Evolutionary conservation across 805 yeast species (phyloP), one percentile per base, ranked within the genome.

Genomic region (Kurtzmaniella cleridarum): DNA sequence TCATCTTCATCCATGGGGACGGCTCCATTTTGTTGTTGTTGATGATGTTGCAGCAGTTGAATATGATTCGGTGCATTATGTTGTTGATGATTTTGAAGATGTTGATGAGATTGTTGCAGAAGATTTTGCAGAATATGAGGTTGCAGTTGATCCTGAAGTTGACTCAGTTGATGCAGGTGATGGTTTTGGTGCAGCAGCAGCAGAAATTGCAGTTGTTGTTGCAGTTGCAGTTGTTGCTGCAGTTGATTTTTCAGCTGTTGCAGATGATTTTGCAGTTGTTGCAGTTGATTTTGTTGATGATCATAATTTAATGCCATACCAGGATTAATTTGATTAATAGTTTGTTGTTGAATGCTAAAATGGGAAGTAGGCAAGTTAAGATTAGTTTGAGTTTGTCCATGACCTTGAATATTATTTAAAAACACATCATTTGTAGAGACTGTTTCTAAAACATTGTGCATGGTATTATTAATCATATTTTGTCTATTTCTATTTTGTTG

Each of bases 341-440:
- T 45, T 30, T 49, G 55, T 34, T 51, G 60, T 38, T 53, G 59
- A 26, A 52, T 39, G 41, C 48, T 55, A 43, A 55, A 55, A 26
- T 51, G 58, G 15, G 43, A 32, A 3, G 50, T 37, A 23, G 53
- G 49, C 13, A 51, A 41, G 35, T 51, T 49, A 40, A 53, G 41
- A 32, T 43, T 45, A 15, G 49, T 47, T 17, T 40, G 42, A 36
- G n/a, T 27, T 15, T 27, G 15, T 36, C 42, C 42, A 32, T 41
- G 39, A 39, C 48, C 18, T 40, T 48, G 50, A 27, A 45, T 66
- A 51, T 64, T 60, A 51, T 71, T 71, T 49, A 90, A 68, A 55
- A 90, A 90, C 43, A 90, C 97, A 59, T 90, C 97, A 50, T 85
- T 90, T 13, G 97, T 91, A 7, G 93, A 79, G 3, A 90, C 96